phyloP scores from a whole-genome alignment of 140 eudicot genomes.

The Oenanthe javanica region DNA sequence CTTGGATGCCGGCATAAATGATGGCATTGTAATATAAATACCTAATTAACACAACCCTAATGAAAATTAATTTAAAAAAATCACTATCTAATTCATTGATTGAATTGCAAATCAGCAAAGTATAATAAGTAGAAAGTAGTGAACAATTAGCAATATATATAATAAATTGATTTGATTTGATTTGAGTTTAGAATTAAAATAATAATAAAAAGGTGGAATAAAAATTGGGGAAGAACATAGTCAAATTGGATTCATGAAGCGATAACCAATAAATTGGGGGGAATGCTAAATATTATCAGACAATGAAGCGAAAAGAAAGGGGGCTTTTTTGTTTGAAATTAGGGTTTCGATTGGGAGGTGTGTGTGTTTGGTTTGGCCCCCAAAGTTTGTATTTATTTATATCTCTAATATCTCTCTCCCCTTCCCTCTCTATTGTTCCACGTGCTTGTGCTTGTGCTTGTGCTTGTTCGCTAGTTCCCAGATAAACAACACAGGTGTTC shows the following conservation, averaged over 20 bases:
- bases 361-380: not conserved
- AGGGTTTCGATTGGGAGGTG: conserved; percentile 5
- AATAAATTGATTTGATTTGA: not conserved
- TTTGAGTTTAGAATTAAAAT: not conserved
- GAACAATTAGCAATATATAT: not conserved
- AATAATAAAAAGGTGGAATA: not conserved
- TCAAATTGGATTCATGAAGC: not conserved
- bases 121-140: not conserved
- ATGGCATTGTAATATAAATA: conserved; percentile 29
- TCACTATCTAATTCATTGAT: not conserved
- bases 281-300: not conserved
- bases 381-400: not conserved
- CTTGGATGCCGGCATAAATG: conserved; percentile 44
- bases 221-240: not conserved
- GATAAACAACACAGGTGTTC: not conserved
- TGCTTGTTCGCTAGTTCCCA: not conserved
- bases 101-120: not conserved
- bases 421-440: not conserved
- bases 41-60: not conserved
- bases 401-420: not conserved
- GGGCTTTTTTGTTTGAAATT: not conserved
- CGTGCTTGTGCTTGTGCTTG: no score
- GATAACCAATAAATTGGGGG: not conserved
- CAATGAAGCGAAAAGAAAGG: not conserved
- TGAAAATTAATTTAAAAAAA: not conserved